phyloP scores from a whole-genome alignment of 2,329 filamentous ascomycete species.

The Calonectria henricotiae region DNA sequence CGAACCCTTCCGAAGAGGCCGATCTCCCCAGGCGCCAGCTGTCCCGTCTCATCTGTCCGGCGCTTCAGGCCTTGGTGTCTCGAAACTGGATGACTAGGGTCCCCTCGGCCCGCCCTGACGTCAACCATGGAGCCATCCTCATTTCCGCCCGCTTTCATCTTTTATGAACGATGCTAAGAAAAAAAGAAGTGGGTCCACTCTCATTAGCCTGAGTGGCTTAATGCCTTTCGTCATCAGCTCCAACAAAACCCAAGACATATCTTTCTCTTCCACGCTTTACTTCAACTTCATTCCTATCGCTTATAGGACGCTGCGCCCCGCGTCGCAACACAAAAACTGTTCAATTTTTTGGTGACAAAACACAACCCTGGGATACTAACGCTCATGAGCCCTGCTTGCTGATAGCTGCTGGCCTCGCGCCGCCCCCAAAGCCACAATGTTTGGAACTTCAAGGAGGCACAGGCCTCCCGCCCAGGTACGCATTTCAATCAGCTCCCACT shows the following conservation, averaged over 20 bases:
- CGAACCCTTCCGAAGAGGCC: slow-evolving; percentile 11
- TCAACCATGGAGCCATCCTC: slow-evolving; percentile 39
- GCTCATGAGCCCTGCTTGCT: slow-evolving; percentile 47
- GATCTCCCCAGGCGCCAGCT: slow-evolving; percentile 19
- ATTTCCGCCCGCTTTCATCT: slow-evolving; percentile 36
- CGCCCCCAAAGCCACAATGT: slow-evolving; percentile 59
- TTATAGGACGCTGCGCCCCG: slow-evolving; percentile 31
- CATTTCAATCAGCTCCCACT: slow-evolving; percentile 46
- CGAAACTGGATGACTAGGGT: slow-evolving; percentile 27
- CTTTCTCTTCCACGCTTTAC: slow-evolving; percentile 37
- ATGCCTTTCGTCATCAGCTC: slow-evolving; percentile 51
- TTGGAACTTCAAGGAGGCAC: slow-evolving; percentile 68
- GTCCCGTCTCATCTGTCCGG: slow-evolving; percentile 19
- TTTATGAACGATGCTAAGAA: slow-evolving; percentile 29
- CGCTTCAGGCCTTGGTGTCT: slow-evolving; percentile 18
- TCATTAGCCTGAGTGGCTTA: slow-evolving; percentile 47
- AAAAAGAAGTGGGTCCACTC: slow-evolving; percentile 38
- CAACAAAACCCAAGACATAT: slow-evolving; percentile 42
- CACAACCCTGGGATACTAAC: slow-evolving; percentile 8
- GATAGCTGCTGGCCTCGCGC: slow-evolving; percentile 41
- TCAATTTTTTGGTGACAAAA: slow-evolving; percentile 21
- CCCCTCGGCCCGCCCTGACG: slow-evolving; percentile 44
- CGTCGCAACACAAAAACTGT: slow-evolving; percentile 37
- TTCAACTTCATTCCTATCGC: slow-evolving; percentile 35
- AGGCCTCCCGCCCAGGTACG: slow-evolving; percentile 68